Evolutionary conservation across 805 yeast genomes (phyloP), one percentile per base, ranked within the genome.

Genomic region (Candida qinlingensis): DNA sequence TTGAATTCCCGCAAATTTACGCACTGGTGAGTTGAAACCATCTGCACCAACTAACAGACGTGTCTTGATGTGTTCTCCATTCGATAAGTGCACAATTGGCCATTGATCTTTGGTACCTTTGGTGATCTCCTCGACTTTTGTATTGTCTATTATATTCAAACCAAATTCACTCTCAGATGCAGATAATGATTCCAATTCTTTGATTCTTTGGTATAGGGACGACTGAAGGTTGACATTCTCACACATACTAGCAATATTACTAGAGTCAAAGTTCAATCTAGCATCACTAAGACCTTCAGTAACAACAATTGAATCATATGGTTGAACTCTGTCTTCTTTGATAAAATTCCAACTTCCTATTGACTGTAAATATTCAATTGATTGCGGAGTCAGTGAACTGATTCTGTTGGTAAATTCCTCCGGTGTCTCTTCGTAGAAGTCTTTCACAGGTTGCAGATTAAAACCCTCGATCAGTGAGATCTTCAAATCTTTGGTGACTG

Each of bases 31-130:
- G 64, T 90, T 88, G 64, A 82, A 89, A 1, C 99, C 99, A 64
- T 94, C 99, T 37, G 97, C 96, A 7, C 99, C 99, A 12, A 94
- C 80, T 25, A 91, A 70, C n/a, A 91, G 71, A 47, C 96, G 74
- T 0, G 96, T 77, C 58, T 79, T 77, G 44, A 83, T 72, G 10
- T 61, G 54, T 11, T 77, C 76, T 1, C 96, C 97, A 53, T 77
- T 77, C 11, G 79, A 77, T 11, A 91, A 70, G 28, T 76, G 71
- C 11, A 92, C 82, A 7, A 80, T 61, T 1, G 97, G 97, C 96
- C 97, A 88, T 42, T 80, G 78, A 29, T 68, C 67, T 0, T 64
- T 48, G 37, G 65, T 64, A 43, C 68, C 73, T 39, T 61, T 46
- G 6, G 65, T 53, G 39, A 88, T 88, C 4, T 67, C 68, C 10